Evolutionary conservation across 2,329 filamentous ascomycete genomes (phyloP).

Genomic region (Colletotrichum tabaci): DNA sequence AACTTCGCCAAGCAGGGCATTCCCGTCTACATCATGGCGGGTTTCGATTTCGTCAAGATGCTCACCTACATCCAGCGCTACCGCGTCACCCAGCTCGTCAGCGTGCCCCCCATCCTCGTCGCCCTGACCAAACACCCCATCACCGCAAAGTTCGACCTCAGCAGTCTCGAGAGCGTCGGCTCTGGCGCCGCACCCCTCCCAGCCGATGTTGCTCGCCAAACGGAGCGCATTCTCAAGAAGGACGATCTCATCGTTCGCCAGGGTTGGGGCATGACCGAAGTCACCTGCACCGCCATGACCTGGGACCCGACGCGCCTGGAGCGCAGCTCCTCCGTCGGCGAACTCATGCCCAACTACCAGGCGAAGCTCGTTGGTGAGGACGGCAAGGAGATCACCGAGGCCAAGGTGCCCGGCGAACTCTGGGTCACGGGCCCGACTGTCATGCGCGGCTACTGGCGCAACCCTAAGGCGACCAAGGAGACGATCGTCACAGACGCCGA

Average conservation of each 20-base stretch:
- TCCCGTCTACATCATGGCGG: constrained; percentile 83
- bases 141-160: constrained; percentile 77
- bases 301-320: constrained; percentile 69
- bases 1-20: constrained; percentile 69
- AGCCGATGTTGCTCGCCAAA: constrained; percentile 69
- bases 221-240: constrained; percentile 62
- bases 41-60: constrained; percentile 83
- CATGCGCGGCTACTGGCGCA: constrained; percentile 84
- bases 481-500: constrained; percentile 64
- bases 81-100: constrained; percentile 75
- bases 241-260: constrained; percentile 64
- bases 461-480: constrained; percentile 75
- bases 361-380: constrained; percentile 76
- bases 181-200: constrained; percentile 80
- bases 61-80: constrained; percentile 77
- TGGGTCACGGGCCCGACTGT: constrained; percentile 81
- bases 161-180: constrained; percentile 71
- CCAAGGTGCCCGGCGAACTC: constrained; percentile 76
- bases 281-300: constrained; percentile 78
- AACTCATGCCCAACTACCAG: constrained; percentile 78
- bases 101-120: constrained; percentile 84
- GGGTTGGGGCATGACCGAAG: constrained; percentile 92
- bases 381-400: constrained; percentile 64
- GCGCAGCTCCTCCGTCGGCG: constrained; percentile 70
- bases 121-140: constrained; percentile 80